Evolutionary conservation across 305 asterid species (phyloP), one percentile per base, ranked within the genome.

Genomic region (Euphrasia arctica): DNA sequence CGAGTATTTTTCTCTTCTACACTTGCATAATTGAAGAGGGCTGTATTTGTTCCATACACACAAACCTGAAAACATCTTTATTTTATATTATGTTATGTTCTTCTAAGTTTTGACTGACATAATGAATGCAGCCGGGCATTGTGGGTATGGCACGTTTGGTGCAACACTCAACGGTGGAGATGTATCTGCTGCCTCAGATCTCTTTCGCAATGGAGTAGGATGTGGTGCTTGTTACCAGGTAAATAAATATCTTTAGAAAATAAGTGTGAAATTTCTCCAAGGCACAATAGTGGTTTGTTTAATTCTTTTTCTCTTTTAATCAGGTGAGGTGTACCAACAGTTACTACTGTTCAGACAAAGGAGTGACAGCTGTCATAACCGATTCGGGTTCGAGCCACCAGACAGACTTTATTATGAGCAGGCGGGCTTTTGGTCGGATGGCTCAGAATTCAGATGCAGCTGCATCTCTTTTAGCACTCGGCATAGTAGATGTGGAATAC

Each of bases 151-250:
- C 3, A 52, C 83, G 5, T 80, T 85, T 25, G 95, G 96, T 60
- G 92, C 97, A 55, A 85, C 84, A 9, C 73, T 90, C 62, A 90
- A 90, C 45, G 78, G 82, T 18, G 97, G 97, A 76, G 79, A 87
- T 63, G 92, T 88, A 34, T 70, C 96, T 2, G 96, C 97, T 34
- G 96, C 83, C 66, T 84, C 96, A 36, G 82, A 88, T 32, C 90
- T 90, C 48, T 85, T 80, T 54, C 81, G 76, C 66, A 82, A 76
- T 68, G 97, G 97, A 43, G 70, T 82, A 39, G 97, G 96, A 48
- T 88, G 97, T 50, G 95, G 97, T 41, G 85, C 92, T 47, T 90
- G 95, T 79, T 85, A 85, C 71, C 83, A 90, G 88, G 96, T 84
- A 63, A 71, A 45, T 31, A 60, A 71, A 50, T 70, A 66, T 67